These are phyloP conservation scores for Beauveria brongniartii DNA, from an alignment of 2,329 filamentous ascomycete genomes.

Conservation along the genomic window DNA sequence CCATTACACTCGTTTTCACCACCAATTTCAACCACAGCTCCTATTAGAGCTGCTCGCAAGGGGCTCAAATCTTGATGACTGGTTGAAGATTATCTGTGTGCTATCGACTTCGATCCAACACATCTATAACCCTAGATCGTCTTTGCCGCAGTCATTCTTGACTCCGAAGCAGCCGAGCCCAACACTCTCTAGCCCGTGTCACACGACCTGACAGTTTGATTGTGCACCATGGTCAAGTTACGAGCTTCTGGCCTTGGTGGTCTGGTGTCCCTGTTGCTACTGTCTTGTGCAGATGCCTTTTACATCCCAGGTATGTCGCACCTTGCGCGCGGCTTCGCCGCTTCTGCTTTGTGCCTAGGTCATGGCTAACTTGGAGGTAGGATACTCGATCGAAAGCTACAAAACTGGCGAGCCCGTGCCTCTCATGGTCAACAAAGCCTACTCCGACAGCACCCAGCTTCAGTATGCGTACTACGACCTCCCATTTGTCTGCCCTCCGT, in stretches of 20 bases:
- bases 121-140: too few relatives aligned
- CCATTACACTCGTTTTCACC: conserved; percentile 13
- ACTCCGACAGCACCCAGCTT: conserved; percentile 82
- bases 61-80: neutral
- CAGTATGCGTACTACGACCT: conserved; percentile 87
- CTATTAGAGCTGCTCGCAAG: neutral
- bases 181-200: neutral
- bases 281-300: conserved; percentile 49
- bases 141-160: neutral
- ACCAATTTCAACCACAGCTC: neutral
- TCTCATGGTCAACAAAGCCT: conserved; percentile 86
- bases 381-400: conserved; percentile 79
- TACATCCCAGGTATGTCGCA: conserved; percentile 67
- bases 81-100: neutral
- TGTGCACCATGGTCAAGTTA: conserved; percentile 20
- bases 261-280: conserved; percentile 35
- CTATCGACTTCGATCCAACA: neutral
- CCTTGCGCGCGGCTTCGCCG: neutral
- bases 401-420: conserved; percentile 68
- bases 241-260: conserved; percentile 29
- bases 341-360: neutral
- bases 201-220: conserved; percentile 7
- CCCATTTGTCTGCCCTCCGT: conserved; percentile 77
- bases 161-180: neutral
- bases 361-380: conserved; percentile 26